phyloP scores from a whole-genome alignment of 805 yeast species.

The Wickerhamomyces hampshirensis region DNA sequence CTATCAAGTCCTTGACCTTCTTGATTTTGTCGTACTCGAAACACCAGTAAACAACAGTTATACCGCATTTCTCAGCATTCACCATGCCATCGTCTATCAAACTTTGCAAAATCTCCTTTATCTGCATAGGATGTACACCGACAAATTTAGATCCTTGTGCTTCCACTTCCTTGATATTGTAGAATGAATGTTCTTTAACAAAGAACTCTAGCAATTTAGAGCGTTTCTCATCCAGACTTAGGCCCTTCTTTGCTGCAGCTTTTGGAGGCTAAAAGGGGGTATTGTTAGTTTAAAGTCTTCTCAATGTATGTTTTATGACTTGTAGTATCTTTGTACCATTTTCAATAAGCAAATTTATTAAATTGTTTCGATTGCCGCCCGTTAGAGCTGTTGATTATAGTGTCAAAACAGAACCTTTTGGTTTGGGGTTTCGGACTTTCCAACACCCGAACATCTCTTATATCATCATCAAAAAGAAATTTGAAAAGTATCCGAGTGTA shows the following conservation, averaged over 20 bases:
- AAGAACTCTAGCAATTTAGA: slow-evolving; percentile 34
- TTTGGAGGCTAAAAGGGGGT: background rate
- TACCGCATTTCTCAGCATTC: slow-evolving; percentile 51
- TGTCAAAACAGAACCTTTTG: no score
- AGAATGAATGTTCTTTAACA: slow-evolving; percentile 35
- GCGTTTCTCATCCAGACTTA: slow-evolving; percentile 38
- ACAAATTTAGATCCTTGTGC: slow-evolving; percentile 35
- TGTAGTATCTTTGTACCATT: no score
- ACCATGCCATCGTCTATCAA: slow-evolving; percentile 47
- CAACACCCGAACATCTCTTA: no score
- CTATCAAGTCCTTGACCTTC: slow-evolving; percentile 12
- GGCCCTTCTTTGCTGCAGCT: slow-evolving; percentile 25
- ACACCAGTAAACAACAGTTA: slow-evolving; percentile 47
- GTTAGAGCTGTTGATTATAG: no score
- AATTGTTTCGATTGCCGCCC: no score
- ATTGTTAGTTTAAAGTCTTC: no score
- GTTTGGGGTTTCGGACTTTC: no score
- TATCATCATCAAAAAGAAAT: no score
- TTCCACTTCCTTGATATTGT: slow-evolving; percentile 49
- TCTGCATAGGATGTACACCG: slow-evolving; percentile 49
- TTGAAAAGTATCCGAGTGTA: no score
- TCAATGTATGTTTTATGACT: no score
- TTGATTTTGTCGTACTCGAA: slow-evolving; percentile 31
- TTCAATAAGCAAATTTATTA: no score
- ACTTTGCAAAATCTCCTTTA: slow-evolving; percentile 43